Conservation (phyloP, 2,329 filamentous ascomycete species). For the Epichloe coenophiala region DNA sequence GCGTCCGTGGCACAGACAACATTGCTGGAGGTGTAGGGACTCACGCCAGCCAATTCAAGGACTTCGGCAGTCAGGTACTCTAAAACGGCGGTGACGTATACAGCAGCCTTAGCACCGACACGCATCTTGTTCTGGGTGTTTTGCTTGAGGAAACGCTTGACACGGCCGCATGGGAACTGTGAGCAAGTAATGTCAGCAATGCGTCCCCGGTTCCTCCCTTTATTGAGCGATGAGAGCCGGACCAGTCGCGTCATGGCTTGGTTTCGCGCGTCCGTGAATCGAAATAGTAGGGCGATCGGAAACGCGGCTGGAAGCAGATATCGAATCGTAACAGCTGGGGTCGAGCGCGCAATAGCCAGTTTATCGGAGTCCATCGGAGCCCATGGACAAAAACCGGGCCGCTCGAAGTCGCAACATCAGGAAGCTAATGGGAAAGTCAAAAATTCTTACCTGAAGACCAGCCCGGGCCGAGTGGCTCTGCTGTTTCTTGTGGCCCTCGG, state of each 20-base stretch:
- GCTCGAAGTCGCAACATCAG: slow-evolving; percentile 1
- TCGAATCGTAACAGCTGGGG: slow-evolving; percentile 9
- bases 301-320: not conserved
- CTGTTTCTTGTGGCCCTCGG: slow-evolving; percentile 64
- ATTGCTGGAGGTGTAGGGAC: slow-evolving; percentile 13
- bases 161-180: slow-evolving; percentile 97
- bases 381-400: not conserved
- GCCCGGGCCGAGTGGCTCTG: slow-evolving; percentile 94
- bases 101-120: slow-evolving; percentile 94
- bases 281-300: not conserved
- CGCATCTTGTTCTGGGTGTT: slow-evolving; percentile 99
- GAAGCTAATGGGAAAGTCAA: slow-evolving; percentile 11
- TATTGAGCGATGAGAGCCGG: not conserved
- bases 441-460: slow-evolving; percentile 66
- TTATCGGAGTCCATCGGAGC: not conserved
- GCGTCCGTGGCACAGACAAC: not conserved
- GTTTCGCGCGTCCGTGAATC: not conserved
- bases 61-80: slow-evolving; percentile 98
- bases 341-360: slow-evolving; percentile 5
- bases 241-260: not conserved
- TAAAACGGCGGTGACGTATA: slow-evolving; percentile 95
- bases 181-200: not conserved
- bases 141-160: slow-evolving; percentile 99
- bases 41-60: slow-evolving; percentile 82
- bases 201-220: not conserved